Base-by-base conservation (phyloP, 768 basidiomycete species). In the Phylloporus sp. region DNA sequence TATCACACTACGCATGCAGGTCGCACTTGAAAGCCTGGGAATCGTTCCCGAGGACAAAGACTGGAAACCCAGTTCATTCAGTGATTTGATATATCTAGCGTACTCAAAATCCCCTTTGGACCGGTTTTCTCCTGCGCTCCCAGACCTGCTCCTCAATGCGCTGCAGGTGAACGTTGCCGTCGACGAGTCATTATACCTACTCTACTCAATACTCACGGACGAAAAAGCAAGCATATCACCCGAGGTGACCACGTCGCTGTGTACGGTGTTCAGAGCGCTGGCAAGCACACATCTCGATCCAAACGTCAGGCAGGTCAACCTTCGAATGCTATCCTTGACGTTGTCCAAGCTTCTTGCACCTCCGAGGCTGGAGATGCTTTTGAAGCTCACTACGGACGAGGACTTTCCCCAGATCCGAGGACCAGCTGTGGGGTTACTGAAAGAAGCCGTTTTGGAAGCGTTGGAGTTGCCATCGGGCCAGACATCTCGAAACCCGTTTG, bases 341-440 rank as follows among this genome's bases (percentile, higher is more conserved):
- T 70, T 87, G 17, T 65, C 73, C 1, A 67, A 71, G 2, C 64
- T 75, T 4, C 76, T 78, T 1, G 63, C 78, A 0, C 55, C 66
- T 28, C 54, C 80, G 1, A 76, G 79, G 3, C 65, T 87, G 14
- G 73, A 78, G 33, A 64, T 82, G 9, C 69, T 89, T 4, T 63
- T 69, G 10, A 80, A 80, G 28, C 70, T 88, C 18, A 72, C 77
- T 15, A 52, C 57, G 9, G 71, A 79, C 46, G 62, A 63, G 6
- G 67, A 77, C 14, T 76, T 77, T 37, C 81, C 81, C 0, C 82
- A 84, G 56, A 84, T 89, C 74, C 74, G 81, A 9, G 77, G 80
- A 0, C 82, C 85, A 1, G 77, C 82, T 0, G 71, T 90, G 1
- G 81, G 82, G 0, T 69, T 89, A 3, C 72, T 87, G 1, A 85